These are phyloP conservation scores for Sugiyamaella chiloensis DNA, from an alignment of 805 yeast species.

Conservation along the genomic window DNA sequence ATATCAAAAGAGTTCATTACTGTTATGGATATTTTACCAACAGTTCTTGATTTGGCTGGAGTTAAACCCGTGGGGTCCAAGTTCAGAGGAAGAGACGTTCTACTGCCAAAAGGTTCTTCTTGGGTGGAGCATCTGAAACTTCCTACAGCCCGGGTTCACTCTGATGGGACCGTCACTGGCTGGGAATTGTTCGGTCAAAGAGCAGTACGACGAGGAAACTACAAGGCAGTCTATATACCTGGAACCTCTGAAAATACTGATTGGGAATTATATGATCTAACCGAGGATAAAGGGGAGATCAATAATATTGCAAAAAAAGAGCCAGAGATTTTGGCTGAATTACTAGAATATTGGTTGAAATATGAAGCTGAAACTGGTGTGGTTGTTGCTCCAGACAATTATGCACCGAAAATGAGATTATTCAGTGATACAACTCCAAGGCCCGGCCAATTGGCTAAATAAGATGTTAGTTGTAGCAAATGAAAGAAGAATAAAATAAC, in stretches of 20 bases:
- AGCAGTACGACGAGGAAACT: constrained; percentile 50
- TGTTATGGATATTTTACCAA: constrained; percentile 60
- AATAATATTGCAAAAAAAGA: constrained; percentile 40
- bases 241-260: constrained; percentile 40
- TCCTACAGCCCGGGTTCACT: constrained; percentile 26
- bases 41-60: constrained; percentile 50
- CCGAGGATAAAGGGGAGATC: constrained; percentile 51
- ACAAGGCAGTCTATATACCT: constrained; percentile 49
- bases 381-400: constrained; percentile 14
- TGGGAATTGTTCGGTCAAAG: constrained; percentile 60
- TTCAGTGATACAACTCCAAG: constrained; percentile 1
- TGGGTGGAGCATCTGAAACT: constrained; percentile 40
- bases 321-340: constrained; percentile 40
- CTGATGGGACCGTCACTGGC: constrained; percentile 41
- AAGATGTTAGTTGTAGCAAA: neutral
- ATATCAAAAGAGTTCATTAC: constrained; percentile 44
- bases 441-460: neutral
- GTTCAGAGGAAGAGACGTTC: constrained; percentile 45
- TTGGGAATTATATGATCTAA: constrained; percentile 43
- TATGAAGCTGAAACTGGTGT: constrained; percentile 41
- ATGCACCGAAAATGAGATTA: constrained; percentile 5
- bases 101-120: constrained; percentile 45
- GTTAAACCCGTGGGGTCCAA: constrained; percentile 24
- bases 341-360: constrained; percentile 48
- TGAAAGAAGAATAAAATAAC: neutral